phyloP scores from a whole-genome alignment of 768 basidiomycete species.

The Chalciporus chontae region DNA sequence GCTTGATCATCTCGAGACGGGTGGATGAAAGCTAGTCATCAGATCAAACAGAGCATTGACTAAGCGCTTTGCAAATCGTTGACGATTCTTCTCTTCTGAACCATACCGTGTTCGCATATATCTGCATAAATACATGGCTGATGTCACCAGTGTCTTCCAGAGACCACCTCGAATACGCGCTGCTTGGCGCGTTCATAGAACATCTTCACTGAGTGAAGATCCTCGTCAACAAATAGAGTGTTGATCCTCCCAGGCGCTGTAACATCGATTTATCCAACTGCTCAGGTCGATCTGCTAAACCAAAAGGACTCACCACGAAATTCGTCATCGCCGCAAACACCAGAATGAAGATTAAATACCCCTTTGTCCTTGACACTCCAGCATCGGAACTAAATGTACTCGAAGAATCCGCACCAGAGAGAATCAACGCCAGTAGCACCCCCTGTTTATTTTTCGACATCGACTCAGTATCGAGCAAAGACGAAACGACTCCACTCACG shows the following conservation, averaged over 20 bases:
- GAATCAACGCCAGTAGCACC: constrained; percentile 63
- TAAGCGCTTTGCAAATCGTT: background rate
- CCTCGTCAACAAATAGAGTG: constrained; percentile 47
- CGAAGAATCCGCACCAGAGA: constrained; percentile 54
- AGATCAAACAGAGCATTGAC: background rate
- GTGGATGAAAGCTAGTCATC: too few relatives aligned
- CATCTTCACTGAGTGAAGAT: constrained; percentile 46
- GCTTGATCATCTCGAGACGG: constrained; percentile 21
- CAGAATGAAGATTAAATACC: constrained; percentile 77
- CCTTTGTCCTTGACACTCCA: constrained; percentile 57
- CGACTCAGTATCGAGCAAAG: background rate
- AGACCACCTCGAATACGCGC: background rate
- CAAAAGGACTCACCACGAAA: constrained; percentile 42
- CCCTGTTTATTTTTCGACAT: constrained; percentile 41
- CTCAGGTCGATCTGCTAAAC: background rate
- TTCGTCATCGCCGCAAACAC: constrained; percentile 80
- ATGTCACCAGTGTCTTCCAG: background rate
- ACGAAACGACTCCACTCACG: constrained; percentile 37
- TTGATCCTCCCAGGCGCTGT: constrained; percentile 59
- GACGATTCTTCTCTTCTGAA: background rate
- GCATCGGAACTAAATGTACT: constrained; percentile 54
- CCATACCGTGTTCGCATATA: background rate
- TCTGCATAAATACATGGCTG: background rate
- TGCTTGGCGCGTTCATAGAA: background rate
- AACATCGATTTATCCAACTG: background rate